Evolutionary conservation across 2,329 filamentous ascomycete genomes (phyloP), one percentile per base, ranked within the genome.

Genomic region (Knufia petricola): DNA sequence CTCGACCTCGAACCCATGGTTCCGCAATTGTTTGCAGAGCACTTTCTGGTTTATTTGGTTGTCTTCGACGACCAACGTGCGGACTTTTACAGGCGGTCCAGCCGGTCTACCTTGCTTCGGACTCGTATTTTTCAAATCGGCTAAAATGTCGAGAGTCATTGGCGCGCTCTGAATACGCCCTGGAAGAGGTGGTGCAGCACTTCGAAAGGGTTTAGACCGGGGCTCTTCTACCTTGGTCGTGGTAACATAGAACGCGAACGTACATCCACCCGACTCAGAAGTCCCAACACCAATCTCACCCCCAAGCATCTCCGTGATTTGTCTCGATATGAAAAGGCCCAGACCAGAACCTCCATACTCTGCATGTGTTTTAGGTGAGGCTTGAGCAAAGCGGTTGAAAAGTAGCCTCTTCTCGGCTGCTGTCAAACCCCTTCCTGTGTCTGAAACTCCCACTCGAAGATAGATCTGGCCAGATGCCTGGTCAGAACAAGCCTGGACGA

Each of bases 321-420:
- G 78, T 17, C 84, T 76, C 30, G 81, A 85, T 54, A 90, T 88
- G 63, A 87, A 89, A 0, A 90, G 70, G 0, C 86, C 85, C 1
- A 90, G 72, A 0, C 86, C 85, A 0, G 81, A 85, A 0, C 86
- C 85, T 15, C 85, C 85, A 55, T 89, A 88, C 58, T 87, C 79
- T 12, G 87, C 79, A 55, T 87, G 84, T 0, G 84, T 88, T 45
- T 78, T 78, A 1, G 83, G 81, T 13, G 78, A 85, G 1, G 84
- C 84, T 64, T 90, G 86, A 6, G 82, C 81, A 62, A 90, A 92
- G 17, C 84, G 77, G 55, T 87, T 78, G 64, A 90, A 90, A 0
- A 92, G 72, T 38, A 79, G 72, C 37, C 81, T 80, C 67, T 82
- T 85, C 60, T 88, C 85, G 47, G 82, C 77, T 3, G 78, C 72